A percentile compares a stretch with the other conserved stretches of the same genome.
phyloP scores from a whole-genome alignment of 805 yeast species.

The Nadsonia fulvescens region DNA sequence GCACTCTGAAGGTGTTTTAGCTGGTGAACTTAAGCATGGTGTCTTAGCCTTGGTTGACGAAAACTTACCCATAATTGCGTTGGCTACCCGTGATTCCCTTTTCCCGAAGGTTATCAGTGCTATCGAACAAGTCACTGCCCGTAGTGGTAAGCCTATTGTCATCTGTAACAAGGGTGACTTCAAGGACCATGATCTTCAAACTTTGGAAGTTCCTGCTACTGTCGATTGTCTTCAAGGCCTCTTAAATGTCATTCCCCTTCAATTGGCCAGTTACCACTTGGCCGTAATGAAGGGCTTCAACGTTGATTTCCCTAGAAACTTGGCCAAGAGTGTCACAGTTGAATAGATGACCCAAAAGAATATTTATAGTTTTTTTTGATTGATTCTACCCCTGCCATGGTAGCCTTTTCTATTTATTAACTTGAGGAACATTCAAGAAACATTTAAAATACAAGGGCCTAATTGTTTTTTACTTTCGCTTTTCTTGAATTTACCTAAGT shows the following conservation, averaged over 20 bases:
- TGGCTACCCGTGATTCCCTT: slow-evolving; percentile 90
- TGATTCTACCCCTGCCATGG: no score
- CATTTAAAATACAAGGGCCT: no score
- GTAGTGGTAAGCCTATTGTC: slow-evolving; percentile 92
- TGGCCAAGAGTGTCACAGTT: slow-evolving; percentile 96
- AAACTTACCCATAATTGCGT: slow-evolving; percentile 79
- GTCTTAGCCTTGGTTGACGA: slow-evolving; percentile 93
- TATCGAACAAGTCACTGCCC: slow-evolving; percentile 88
- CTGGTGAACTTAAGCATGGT: slow-evolving; percentile 98
- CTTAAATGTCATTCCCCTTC: slow-evolving; percentile 84
- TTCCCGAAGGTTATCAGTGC: slow-evolving; percentile 94
- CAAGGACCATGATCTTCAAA: slow-evolving; percentile 20
- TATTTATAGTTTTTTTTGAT: no score
- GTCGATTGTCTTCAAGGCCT: slow-evolving; percentile 97
- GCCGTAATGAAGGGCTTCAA: slow-evolving; percentile 90
- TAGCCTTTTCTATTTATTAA: no score
- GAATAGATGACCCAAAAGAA: slow-evolving; percentile 40
- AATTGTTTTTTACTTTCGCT: no score
- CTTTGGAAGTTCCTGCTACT: slow-evolving; percentile 82
- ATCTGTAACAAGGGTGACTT: slow-evolving; percentile 70
- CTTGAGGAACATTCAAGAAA: no score
- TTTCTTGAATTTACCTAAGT: no score
- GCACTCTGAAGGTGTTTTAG: slow-evolving; percentile 98
- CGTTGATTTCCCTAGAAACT: slow-evolving; percentile 96
- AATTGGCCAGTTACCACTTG: slow-evolving; percentile 90